Percentiles rank a stretch among this genome's conserved stretches.
These are phyloP conservation scores for Colletotrichum echinochloae DNA, from an alignment of 2,329 filamentous ascomycete genomes.

Conservation along the genomic window DNA sequence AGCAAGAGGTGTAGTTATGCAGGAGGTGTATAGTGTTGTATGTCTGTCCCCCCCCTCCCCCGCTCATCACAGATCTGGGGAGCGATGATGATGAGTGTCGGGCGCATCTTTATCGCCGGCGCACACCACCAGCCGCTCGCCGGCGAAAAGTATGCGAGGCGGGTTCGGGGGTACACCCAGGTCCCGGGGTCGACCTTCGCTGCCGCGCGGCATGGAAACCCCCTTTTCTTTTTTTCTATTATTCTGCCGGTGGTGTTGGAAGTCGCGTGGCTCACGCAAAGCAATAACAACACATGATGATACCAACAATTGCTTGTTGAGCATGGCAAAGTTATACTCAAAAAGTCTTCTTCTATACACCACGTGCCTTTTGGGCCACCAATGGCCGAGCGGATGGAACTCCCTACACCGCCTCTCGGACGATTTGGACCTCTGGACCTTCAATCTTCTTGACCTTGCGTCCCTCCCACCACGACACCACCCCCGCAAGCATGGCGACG, in stretches of 20 bases:
- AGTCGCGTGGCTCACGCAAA: not conserved
- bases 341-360: not conserved
- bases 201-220: not conserved
- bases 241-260: not conserved
- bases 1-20: too few relatives aligned
- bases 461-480: slow-evolving; percentile 46
- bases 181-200: not conserved
- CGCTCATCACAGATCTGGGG: not conserved
- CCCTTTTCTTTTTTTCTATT: too few relatives aligned
- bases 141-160: not conserved
- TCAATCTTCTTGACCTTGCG: slow-evolving; percentile 46
- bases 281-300: too few relatives aligned
- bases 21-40: too few relatives aligned
- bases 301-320: not conserved
- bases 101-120: not conserved
- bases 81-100: not conserved
- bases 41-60: too few relatives aligned
- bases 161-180: not conserved
- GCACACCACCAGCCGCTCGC: not conserved
- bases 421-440: slow-evolving; percentile 42
- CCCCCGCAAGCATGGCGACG: slow-evolving; percentile 44
- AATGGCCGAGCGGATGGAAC: not conserved
- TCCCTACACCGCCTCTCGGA: slow-evolving; percentile 29
- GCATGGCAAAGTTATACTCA: not conserved
- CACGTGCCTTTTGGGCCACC: not conserved